These are phyloP conservation scores for Alternaria triticina DNA, from an alignment of 2,329 filamentous ascomycete species.

Conservation along the genomic window DNA sequence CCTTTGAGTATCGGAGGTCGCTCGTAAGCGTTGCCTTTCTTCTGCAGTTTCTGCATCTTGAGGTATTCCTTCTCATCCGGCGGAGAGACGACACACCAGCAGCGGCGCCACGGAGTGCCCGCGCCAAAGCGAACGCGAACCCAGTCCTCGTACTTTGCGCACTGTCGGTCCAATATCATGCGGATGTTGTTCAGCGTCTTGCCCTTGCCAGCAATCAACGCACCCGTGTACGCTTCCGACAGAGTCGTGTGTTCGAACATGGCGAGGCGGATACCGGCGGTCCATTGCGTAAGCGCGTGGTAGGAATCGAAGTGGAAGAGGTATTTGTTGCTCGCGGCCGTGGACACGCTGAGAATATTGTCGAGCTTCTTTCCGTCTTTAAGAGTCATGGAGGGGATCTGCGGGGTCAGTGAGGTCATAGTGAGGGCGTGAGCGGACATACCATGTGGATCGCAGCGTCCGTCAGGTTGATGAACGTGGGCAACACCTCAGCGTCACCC, in stretches of 20 bases:
- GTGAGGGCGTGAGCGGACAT: constrained; percentile 26
- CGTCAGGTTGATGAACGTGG: constrained; percentile 94
- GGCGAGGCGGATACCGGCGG: constrained; percentile 86
- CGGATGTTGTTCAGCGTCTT: constrained; percentile 89
- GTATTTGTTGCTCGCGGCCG: constrained; percentile 93
- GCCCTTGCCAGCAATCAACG: constrained; percentile 92
- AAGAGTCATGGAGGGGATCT: constrained; percentile 78
- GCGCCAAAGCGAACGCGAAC: constrained; percentile 93
- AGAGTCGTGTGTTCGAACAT: constrained; percentile 94
- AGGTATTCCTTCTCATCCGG: constrained; percentile 92
- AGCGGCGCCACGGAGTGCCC: constrained; percentile 93
- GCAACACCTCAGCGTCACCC: constrained; percentile 81
- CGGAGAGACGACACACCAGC: constrained; percentile 93
- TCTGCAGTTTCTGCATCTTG: constrained; percentile 80
- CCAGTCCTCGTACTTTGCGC: constrained; percentile 86
- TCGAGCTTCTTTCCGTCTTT: constrained; percentile 84
- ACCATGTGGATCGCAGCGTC: constrained; percentile 99
- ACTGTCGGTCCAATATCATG: constrained; percentile 81
- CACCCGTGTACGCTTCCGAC: constrained; percentile 96
- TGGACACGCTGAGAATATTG: constrained; percentile 95
- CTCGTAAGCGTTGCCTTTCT: constrained; percentile 85
- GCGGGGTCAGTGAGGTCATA: constrained; percentile 22
- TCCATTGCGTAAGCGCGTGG: constrained; percentile 94
- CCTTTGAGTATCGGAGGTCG: constrained; percentile 78
- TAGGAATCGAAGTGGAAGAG: constrained; percentile 95